A percentile compares a stretch with the other conserved stretches of the same genome.
These are phyloP conservation scores for Pichia sorboxylosa DNA, from an alignment of 1,139 yeast genomes.

Conservation along the genomic window DNA sequence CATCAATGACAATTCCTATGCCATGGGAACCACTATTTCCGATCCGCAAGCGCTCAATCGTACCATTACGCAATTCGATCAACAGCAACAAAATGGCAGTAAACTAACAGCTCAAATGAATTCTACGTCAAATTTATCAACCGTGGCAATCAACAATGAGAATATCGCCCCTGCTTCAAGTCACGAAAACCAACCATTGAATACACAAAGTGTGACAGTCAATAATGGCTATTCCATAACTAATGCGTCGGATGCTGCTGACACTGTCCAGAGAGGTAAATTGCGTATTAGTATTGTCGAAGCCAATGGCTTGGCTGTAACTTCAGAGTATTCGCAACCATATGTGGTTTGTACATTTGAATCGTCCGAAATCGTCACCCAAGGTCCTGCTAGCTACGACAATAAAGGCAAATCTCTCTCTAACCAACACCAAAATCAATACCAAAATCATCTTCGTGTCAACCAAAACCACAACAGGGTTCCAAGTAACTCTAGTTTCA, in stretches of 20 bases:
- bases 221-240: slow-evolving; percentile 9
- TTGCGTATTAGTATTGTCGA: slow-evolving; percentile 70
- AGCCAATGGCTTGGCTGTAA: slow-evolving; percentile 56
- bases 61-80: slow-evolving; percentile 20
- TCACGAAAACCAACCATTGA: slow-evolving; percentile 3
- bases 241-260: slow-evolving; percentile 15
- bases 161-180: slow-evolving; percentile 1
- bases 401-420: slow-evolving; percentile 1
- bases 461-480: no score
- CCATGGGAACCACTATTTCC: slow-evolving; percentile 53
- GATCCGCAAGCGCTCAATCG: slow-evolving; percentile 20
- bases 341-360: slow-evolving; percentile 92
- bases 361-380: slow-evolving; percentile 79
- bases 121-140: slow-evolving; percentile 4
- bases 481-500: slow-evolving; percentile 3
- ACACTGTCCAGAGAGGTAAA: slow-evolving; percentile 60
- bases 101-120: slow-evolving; percentile 18
- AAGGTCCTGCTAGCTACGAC: slow-evolving; percentile 58
- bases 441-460: neutral
- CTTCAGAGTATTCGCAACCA: slow-evolving; percentile 50
- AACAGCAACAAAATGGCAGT: slow-evolving; percentile 14
- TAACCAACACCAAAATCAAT: neutral
- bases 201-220: neutral
- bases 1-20: slow-evolving; percentile 47
- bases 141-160: slow-evolving; percentile 5